Base-by-base conservation (phyloP, 352 stramenopile species). In the Pythium phragmiticola region DNA sequence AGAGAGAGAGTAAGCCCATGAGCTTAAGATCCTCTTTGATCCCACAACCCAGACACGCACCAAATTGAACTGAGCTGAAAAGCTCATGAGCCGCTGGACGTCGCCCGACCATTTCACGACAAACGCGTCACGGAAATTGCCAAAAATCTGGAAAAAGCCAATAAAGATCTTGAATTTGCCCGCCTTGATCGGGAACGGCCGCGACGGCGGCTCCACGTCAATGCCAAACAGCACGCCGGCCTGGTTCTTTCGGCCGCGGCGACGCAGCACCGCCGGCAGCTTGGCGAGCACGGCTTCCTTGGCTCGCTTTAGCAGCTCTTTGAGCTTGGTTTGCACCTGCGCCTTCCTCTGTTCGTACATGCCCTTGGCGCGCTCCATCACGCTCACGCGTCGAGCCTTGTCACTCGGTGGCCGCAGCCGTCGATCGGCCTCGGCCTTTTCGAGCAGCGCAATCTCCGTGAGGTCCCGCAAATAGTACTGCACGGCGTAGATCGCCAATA, bases 91-190 rank as follows among this genome's bases (percentile, higher is more conserved):
- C 2, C 60, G 73, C 62, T 90, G 78, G 16, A 92, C 68, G 7
- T 75, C 58, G 4, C 65, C 41, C 0, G 81, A 83, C 80, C 81
- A 92, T 46, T 88, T 90, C 33, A 89, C 71, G 28, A 81, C 70
- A 41, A 89, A 92, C 14, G 78, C 74, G 26, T 78, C 78, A 16
- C 79, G 78, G 30, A 92, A 89, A 37, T 88, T 90, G 58, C 80
- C 81, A 68, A 92, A 92, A 33, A 92, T 90, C 58, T 92, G 83
- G 59, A 92, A 92, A 54, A 92, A 92, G 4, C 83, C 83, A 17
- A 92, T 68, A 53, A 92, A 82, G 23, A 92, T 92, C 62, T 92
- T 92, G 64, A 92, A 73, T 46, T 92, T 92, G 66, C 79, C 72
- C 3, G 83, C 74, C 13, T 76, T 87, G 55, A 90, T 74, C 1